These are phyloP conservation scores for Colletotrichum tamarilloi DNA, from an alignment of 2,329 filamentous ascomycete species.

Conservation along the genomic window DNA sequence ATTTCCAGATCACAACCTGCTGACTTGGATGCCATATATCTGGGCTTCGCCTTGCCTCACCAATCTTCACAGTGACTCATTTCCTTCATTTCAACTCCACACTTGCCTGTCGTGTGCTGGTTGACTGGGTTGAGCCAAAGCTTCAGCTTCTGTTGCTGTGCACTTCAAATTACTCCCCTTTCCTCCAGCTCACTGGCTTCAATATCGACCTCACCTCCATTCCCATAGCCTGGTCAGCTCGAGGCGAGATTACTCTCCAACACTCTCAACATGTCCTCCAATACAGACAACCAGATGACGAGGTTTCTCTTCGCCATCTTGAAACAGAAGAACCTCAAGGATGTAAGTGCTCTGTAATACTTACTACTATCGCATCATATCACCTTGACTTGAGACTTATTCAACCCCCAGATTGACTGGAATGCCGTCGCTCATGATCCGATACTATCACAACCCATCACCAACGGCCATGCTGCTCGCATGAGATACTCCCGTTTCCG, in stretches of 20 bases:
- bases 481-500: slow-evolving; percentile 69
- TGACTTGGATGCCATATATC: slow-evolving; percentile 49
- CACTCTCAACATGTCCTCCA: slow-evolving; percentile 59
- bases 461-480: slow-evolving; percentile 70
- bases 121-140: slow-evolving; percentile 26
- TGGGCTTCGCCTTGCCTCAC: slow-evolving; percentile 50
- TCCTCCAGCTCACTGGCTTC: slow-evolving; percentile 29
- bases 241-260: not conserved
- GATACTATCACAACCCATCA: slow-evolving; percentile 63
- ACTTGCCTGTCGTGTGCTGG: slow-evolving; percentile 28
- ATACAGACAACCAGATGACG: slow-evolving; percentile 67
- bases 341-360: slow-evolving; percentile 57
- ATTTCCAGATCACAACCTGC: slow-evolving; percentile 31
- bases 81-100: slow-evolving; percentile 44
- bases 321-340: slow-evolving; percentile 69
- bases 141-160: slow-evolving; percentile 32
- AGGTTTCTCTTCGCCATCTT: slow-evolving; percentile 70
- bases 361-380: not conserved
- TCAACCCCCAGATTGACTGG: slow-evolving; percentile 66
- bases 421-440: slow-evolving; percentile 66
- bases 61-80: slow-evolving; percentile 57
- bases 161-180: slow-evolving; percentile 42
- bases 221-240: slow-evolving; percentile 12
- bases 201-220: slow-evolving; percentile 6
- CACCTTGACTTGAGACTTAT: slow-evolving; percentile 39